Conservation (phyloP, 257 asterid genomes). For the Solanum lycopersicoides region DNA sequence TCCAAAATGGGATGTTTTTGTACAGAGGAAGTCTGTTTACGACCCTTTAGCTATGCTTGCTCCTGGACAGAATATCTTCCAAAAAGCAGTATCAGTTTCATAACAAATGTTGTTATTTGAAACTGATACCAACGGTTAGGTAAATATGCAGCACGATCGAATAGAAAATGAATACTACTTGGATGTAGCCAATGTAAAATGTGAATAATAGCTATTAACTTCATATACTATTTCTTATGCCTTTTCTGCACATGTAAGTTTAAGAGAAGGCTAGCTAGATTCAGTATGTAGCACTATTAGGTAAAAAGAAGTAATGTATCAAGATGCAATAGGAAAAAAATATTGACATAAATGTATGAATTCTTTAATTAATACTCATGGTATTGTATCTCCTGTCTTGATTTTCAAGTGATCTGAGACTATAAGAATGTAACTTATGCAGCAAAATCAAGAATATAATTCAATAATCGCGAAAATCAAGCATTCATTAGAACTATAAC, state of each 20-base stretch:
- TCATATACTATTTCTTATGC: conserved; percentile 12
- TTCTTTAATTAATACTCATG: background rate
- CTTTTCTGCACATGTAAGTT: conserved; percentile 30
- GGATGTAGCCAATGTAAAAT: conserved; percentile 15
- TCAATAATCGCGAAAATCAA: background rate
- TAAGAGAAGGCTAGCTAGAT: conserved; percentile 10
- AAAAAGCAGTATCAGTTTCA: conserved; percentile 40
- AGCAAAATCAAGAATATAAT: background rate
- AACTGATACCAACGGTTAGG: background rate
- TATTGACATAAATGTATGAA: background rate
- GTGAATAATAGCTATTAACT: conserved; percentile 15
- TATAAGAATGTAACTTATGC: background rate
- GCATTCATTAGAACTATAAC: background rate
- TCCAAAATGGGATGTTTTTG: conserved; percentile 54
- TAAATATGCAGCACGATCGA: background rate
- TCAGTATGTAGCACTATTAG: background rate
- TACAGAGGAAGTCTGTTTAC: conserved; percentile 60
- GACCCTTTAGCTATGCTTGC: conserved; percentile 86
- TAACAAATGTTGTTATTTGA: conserved; percentile 14
- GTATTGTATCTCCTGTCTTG: background rate
- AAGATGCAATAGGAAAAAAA: background rate
- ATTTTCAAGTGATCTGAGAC: background rate
- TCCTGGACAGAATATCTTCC: conserved; percentile 92
- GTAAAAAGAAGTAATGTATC: background rate
- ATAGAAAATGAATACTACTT: background rate